phyloP scores from a whole-genome alignment of 257 asterid species.

The Solanum sparsipilum region DNA sequence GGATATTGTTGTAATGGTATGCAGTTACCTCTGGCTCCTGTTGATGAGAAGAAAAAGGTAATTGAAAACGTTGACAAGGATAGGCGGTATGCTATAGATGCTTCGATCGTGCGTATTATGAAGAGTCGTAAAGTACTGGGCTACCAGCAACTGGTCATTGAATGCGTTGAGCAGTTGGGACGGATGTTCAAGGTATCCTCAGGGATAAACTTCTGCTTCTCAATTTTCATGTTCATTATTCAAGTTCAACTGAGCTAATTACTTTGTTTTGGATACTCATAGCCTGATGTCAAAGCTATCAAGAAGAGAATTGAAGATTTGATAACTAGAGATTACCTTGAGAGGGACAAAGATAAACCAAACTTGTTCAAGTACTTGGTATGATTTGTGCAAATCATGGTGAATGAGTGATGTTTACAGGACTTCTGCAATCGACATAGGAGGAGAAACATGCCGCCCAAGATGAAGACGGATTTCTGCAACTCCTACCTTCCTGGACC shows the following conservation, averaged over 20 bases:
- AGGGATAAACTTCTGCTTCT: neutral
- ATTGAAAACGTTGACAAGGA: slow-evolving; percentile 97
- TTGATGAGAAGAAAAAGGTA: slow-evolving; percentile 93
- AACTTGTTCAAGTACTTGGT: slow-evolving; percentile 95
- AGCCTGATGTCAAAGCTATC: slow-evolving; percentile 98
- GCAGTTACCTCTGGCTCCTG: slow-evolving; percentile 97
- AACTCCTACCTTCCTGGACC: slow-evolving; percentile 1
- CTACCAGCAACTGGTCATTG: slow-evolving; percentile 89
- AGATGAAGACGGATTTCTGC: neutral
- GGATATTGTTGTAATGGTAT: slow-evolving; percentile 1
- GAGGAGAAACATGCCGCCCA: neutral
- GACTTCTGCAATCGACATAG: neutral
- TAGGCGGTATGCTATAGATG: slow-evolving; percentile 91
- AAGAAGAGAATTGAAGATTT: slow-evolving; percentile 95
- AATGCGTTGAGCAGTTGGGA: slow-evolving; percentile 90
- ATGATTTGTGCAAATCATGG: slow-evolving; percentile 16
- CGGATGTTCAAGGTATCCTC: slow-evolving; percentile 85
- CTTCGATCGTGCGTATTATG: slow-evolving; percentile 98
- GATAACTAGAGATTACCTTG: slow-evolving; percentile 87
- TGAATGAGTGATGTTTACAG: neutral
- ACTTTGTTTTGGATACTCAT: neutral
- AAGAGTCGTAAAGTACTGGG: slow-evolving; percentile 91
- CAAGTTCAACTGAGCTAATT: neutral
- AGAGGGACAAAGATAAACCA: slow-evolving; percentile 88
- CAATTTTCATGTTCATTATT: neutral